These are phyloP conservation scores for Rosellinia necatrix DNA, from an alignment of 2,329 filamentous ascomycete genomes.

Conservation along the genomic window DNA sequence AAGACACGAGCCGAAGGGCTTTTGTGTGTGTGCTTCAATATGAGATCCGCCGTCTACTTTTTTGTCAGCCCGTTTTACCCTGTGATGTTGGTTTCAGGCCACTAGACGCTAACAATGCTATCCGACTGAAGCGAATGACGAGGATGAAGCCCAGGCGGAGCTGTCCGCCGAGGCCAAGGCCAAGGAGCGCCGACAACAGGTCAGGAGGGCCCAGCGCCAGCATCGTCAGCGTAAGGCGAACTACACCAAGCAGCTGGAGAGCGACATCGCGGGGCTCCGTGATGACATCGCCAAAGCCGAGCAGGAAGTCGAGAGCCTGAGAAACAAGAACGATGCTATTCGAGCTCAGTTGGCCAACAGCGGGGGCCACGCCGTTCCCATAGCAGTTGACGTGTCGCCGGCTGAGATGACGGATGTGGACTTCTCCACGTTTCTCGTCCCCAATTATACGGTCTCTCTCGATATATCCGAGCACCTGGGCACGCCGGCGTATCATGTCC, in stretches of 20 bases:
- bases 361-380: neutral
- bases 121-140: neutral
- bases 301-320: conserved; percentile 45
- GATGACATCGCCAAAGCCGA: conserved; percentile 51
- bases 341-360: conserved; percentile 38
- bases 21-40: no score
- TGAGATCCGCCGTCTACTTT: neutral
- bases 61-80: neutral
- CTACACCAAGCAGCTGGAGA: conserved; percentile 59
- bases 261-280: conserved; percentile 53
- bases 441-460: conserved; percentile 42
- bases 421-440: conserved; percentile 18
- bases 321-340: conserved; percentile 51
- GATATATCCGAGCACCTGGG: conserved; percentile 48
- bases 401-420: neutral
- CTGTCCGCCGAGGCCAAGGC: conserved; percentile 45
- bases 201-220: conserved; percentile 58
- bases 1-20: no score
- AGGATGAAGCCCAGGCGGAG: conserved; percentile 13
- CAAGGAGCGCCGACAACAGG: conserved; percentile 54
- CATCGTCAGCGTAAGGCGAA: conserved; percentile 62
- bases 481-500: conserved; percentile 51
- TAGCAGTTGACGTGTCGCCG: neutral
- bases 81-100: neutral
- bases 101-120: conserved; percentile 7